These are phyloP conservation scores for Stromatinia cepivora DNA, from an alignment of 2,329 filamentous ascomycete genomes.

Conservation along the genomic window DNA sequence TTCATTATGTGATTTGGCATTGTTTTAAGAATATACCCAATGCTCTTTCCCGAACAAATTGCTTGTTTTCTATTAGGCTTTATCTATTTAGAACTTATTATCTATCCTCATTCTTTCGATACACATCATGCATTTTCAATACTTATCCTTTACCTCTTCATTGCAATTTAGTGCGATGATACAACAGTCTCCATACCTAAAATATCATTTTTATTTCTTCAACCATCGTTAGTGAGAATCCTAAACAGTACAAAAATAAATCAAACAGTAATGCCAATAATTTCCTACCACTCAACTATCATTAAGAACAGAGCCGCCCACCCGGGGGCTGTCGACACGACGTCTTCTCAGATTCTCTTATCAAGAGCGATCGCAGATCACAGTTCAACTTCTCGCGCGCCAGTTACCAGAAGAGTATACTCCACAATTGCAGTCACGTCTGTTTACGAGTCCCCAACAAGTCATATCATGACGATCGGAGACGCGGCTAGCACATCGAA, in stretches of 20 bases:
- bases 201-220: neutral
- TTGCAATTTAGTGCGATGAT: constrained; percentile 12
- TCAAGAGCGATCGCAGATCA: constrained; percentile 47
- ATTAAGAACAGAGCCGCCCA: constrained; percentile 30
- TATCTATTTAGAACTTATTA: neutral
- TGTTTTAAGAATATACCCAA: constrained; percentile 15
- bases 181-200: constrained; percentile 13
- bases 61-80: neutral
- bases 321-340: constrained; percentile 39
- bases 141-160: constrained; percentile 10
- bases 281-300: constrained; percentile 34
- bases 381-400: constrained; percentile 22
- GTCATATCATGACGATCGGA: constrained; percentile 38
- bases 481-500: constrained; percentile 26
- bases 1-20: constrained; percentile 23
- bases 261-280: constrained; percentile 28
- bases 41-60: constrained; percentile 17
- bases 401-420: neutral
- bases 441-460: constrained; percentile 36
- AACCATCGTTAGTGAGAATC: neutral
- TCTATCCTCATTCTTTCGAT: neutral
- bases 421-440: constrained; percentile 31
- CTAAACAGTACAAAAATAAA: neutral
- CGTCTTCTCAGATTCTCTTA: constrained; percentile 51
- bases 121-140: neutral